Evolutionary conservation across 495 filamentous ascomycete genomes (phyloP), one percentile per base, ranked within the genome.

Genomic region (Penicillium herquei): DNA sequence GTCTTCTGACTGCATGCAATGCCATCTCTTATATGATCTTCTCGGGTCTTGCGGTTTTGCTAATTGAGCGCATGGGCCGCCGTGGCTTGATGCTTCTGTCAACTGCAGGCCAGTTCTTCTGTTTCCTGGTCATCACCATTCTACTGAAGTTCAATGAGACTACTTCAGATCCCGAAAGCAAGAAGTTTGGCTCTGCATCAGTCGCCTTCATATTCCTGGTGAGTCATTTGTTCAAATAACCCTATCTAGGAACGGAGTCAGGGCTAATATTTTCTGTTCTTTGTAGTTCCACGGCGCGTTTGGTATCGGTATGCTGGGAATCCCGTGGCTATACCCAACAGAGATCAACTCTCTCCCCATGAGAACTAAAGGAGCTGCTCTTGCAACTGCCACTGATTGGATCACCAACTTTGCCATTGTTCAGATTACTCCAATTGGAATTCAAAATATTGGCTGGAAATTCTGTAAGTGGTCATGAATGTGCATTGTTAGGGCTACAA

Each of bases 371-470:
- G 82, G 78, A 2, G 80, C 82, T 0, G 83, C 81, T 0, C 59
- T 83, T 3, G 81, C 78, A 1, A 85, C 85, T 6, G 83, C 80
- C 2, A 82, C 80, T 0, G 81, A 84, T 53, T 86, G 84, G 71
- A 75, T 84, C 47, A 77, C 79, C 45, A 85, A 86, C 59, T 85
- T 84, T 52, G 76, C 74, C 40, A 78, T 88, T 34, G 84, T 86
- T 21, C 73, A 83, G 61, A 79, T 85, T 51, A 87, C 82, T 0
- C 82, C 81, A 1, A 70, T 78, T n/a, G 82, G 81, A 6, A 82
- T 86, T 53, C 69, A 78, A 37, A 77, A 66, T 44, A 68, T 85
- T 13, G 72, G 75, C 2, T 59, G 57, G 57, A 66, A 70, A 46
- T 85, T 85, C 65, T 87, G 81, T 56, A 17, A 56, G 54, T 45